Conservation (phyloP, 2,329 filamentous ascomycete species). For the Penicillium sp. region DNA sequence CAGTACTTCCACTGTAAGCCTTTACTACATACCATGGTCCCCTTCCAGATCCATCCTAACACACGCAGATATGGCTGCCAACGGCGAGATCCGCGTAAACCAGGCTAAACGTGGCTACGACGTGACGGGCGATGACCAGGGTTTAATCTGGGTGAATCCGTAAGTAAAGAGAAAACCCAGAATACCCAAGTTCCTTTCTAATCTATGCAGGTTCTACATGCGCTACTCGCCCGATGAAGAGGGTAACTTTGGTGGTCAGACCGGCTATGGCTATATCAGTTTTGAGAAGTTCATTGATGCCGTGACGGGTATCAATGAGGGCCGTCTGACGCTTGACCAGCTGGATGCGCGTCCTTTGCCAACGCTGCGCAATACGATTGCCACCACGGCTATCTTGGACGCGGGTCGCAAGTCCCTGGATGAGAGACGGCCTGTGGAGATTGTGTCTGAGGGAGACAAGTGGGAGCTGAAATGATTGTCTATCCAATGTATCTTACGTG, state of each 20-base stretch:
- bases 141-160: constrained; percentile 81
- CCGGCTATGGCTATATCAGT: constrained; percentile 86
- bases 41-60: constrained; percentile 2
- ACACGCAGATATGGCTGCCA: constrained; percentile 60
- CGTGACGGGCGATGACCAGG: constrained; percentile 71
- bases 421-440: constrained; percentile 70
- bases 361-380: constrained; percentile 81
- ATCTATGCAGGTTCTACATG: constrained; percentile 66
- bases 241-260: constrained; percentile 87
- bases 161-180: constrained; percentile 32
- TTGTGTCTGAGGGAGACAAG: constrained; percentile 42
- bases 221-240: constrained; percentile 90
- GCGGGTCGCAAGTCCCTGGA: constrained; percentile 80
- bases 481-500: not conserved
- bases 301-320: constrained; percentile 70
- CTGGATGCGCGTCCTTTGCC: constrained; percentile 76
- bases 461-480: constrained; percentile 59
- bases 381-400: constrained; percentile 85
- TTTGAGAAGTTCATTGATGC: constrained; percentile 96
- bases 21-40: constrained; percentile 1
- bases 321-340: constrained; percentile 63
- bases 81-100: constrained; percentile 81
- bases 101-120: constrained; percentile 94
- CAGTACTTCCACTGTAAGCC: constrained; percentile 86
- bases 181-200: not conserved